These are phyloP conservation scores for Cadophora luteo-olivacea DNA, from an alignment of 2,329 filamentous ascomycete genomes.

Conservation along the genomic window DNA sequence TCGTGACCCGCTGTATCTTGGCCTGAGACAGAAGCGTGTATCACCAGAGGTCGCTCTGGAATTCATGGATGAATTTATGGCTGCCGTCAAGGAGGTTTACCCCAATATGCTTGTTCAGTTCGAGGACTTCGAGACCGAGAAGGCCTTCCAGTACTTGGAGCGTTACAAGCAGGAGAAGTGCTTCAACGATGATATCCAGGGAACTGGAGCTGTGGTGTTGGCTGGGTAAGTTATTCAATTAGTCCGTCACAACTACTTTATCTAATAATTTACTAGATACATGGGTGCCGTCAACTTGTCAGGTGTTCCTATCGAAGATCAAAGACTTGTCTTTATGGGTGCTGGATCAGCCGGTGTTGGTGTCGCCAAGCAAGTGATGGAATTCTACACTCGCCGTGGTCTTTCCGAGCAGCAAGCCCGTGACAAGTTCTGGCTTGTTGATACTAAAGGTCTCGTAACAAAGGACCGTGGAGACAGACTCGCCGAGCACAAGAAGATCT, in stretches of 20 bases:
- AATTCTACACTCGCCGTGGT: conserved; percentile 94
- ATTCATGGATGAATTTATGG: conserved; percentile 98
- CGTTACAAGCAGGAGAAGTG: conserved; percentile 92
- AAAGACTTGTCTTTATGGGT: conserved; percentile 94
- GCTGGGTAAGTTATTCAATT: conserved; percentile 64
- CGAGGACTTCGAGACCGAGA: conserved; percentile 93
- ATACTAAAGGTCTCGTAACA: conserved; percentile 95
- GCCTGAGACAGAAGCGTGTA: conserved; percentile 83
- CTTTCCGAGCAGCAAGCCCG: conserved; percentile 86
- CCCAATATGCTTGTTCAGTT: conserved; percentile 82
- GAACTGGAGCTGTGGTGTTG: conserved; percentile 93
- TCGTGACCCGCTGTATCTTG: conserved; percentile 82
- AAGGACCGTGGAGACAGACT: conserved; percentile 91
- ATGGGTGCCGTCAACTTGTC: conserved; percentile 82
- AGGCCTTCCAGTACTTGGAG: conserved; percentile 90
- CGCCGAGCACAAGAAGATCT: conserved; percentile 85
- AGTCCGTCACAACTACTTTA: not conserved
- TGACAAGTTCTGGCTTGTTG: conserved; percentile 95
- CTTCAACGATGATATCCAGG: conserved; percentile 99
- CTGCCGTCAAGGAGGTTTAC: conserved; percentile 77
- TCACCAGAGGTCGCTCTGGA: conserved; percentile 80
- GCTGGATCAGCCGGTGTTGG: conserved; percentile 95
- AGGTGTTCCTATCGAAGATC: conserved; percentile 83
- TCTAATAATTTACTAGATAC: conserved; percentile 52
- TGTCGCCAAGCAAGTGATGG: conserved; percentile 96